Percentiles rank a stretch among this genome's conserved stretches.
Conservation (phyloP, 1,139 yeast species). For the Pichia sorboxylosa region DNA sequence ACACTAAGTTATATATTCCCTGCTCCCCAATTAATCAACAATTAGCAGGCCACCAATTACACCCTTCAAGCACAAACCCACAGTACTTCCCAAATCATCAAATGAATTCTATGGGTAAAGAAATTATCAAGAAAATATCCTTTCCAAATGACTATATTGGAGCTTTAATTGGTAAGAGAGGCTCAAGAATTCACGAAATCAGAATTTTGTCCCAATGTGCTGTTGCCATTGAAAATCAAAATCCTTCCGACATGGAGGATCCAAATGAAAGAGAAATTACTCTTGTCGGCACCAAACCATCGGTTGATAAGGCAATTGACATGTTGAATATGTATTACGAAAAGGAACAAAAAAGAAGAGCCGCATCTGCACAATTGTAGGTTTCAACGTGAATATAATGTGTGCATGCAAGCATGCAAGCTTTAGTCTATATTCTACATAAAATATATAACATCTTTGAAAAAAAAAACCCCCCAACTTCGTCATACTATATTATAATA, state of each 20-base stretch:
- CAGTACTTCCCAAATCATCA: background rate
- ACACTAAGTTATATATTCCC: constrained; percentile 58
- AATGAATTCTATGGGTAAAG: constrained; percentile 13
- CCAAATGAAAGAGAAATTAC: constrained; percentile 64
- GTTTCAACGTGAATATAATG: too few relatives aligned
- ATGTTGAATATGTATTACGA: constrained; percentile 66
- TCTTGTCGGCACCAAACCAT: constrained; percentile 51
- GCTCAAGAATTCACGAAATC: constrained; percentile 72
- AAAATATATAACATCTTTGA: too few relatives aligned
- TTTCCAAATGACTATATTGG: constrained; percentile 85
- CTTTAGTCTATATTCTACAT: too few relatives aligned
- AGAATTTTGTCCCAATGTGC: constrained; percentile 72
- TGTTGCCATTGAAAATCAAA: constrained; percentile 52
- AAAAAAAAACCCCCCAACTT: too few relatives aligned
- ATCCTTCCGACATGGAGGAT: constrained; percentile 54
- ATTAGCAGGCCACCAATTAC: background rate
- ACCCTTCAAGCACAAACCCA: background rate
- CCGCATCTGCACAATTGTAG: constrained; percentile 11
- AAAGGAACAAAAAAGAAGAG: constrained; percentile 63
- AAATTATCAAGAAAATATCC: constrained; percentile 32
- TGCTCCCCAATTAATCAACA: constrained; percentile 23
- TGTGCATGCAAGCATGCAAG: too few relatives aligned
- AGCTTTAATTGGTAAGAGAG: constrained; percentile 80
- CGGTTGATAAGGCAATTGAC: constrained; percentile 59
- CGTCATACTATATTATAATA: too few relatives aligned